phyloP scores from a whole-genome alignment of 129 eudicot genomes.

The Lonicera japonica region DNA sequence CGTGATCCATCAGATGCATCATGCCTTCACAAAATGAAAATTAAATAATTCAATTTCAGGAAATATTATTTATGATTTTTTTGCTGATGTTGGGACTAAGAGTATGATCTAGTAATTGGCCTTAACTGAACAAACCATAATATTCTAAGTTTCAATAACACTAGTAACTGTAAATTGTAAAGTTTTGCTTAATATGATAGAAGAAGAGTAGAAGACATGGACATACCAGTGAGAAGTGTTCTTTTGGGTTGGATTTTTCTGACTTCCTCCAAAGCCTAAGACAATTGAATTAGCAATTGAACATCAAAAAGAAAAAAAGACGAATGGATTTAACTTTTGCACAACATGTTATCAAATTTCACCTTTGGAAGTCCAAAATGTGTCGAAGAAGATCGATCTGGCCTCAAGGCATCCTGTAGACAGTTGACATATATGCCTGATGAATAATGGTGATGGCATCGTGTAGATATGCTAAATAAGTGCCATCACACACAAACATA shows the following conservation, averaged over 20 bases:
- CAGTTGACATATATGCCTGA: not conserved
- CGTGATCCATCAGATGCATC: slow-evolving; percentile 99
- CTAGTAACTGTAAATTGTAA: not conserved
- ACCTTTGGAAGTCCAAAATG: slow-evolving; percentile 99
- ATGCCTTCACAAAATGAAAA: slow-evolving; percentile 49
- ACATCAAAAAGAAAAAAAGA: not conserved
- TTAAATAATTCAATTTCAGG: not conserved
- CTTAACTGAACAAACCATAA: not conserved
- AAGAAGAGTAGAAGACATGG: not conserved
- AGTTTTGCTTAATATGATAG: not conserved
- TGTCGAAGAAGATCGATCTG: slow-evolving; percentile 86
- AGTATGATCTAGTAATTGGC: too few relatives aligned
- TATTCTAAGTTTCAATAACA: not conserved
- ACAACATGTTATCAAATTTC: not conserved
- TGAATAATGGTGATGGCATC: not conserved
- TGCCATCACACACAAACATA: not conserved
- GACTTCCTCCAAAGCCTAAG: slow-evolving; percentile 89
- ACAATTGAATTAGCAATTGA: slow-evolving; percentile 6
- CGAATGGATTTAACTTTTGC: not conserved
- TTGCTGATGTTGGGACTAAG: not conserved
- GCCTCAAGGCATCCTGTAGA: slow-evolving; percentile 81
- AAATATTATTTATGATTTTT: not conserved
- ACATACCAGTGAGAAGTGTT: slow-evolving; percentile 85
- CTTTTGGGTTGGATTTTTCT: slow-evolving; percentile 81
- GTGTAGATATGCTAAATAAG: not conserved